Base-by-base conservation (phyloP, 495 filamentous ascomycete species). In the Podospora anserina region DNA sequence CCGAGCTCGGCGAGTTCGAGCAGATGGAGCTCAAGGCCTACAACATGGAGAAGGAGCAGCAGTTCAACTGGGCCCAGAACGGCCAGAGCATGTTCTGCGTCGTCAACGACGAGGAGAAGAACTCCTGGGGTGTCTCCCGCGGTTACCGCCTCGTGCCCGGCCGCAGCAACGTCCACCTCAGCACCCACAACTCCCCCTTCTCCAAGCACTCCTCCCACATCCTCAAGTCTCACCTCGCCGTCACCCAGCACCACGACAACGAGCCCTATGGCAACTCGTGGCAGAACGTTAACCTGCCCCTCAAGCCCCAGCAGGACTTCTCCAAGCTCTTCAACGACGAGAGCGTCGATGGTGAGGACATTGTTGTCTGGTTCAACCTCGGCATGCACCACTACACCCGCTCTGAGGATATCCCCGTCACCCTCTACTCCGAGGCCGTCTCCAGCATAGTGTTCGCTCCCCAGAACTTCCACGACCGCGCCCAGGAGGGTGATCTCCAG, bases 381-480 rank as follows among this genome's bases (percentile, higher is more conserved):
- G 86, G 86, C 44, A 87, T 84, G 79, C 86, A 87, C 71, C 86
- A 88, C 68, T 78, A 85, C 32, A 85, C 86, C 2, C 79, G 84
- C 59, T 79, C 83, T 20, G 83, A 80, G 63, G 86, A 87, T 65
- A 62, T 88, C 0, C 86, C 86, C 18, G 84, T 85, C 62, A 86
- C 83, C 1, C 72, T 87, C 19, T 81, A 80, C 71, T 81, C 79
- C 11, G 80, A 81, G 60, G 81, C 83, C 0, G 78, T 81, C 20
- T 81, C 77, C 13, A 79, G 76, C 58, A 74, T 86, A 20, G 73
- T 81, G 58, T 78, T 84, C 67, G 78, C 79, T 67, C 84, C 83
- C 19, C 76, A 81, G 67, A 86, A 86, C 70, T 86, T 70, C 58
- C 56, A 56, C 27, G 71, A 73, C 28, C 69, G 71, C 18, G 71